These are phyloP conservation scores for Suillus weaverae DNA, from an alignment of 768 basidiomycete species.

Conservation along the genomic window DNA sequence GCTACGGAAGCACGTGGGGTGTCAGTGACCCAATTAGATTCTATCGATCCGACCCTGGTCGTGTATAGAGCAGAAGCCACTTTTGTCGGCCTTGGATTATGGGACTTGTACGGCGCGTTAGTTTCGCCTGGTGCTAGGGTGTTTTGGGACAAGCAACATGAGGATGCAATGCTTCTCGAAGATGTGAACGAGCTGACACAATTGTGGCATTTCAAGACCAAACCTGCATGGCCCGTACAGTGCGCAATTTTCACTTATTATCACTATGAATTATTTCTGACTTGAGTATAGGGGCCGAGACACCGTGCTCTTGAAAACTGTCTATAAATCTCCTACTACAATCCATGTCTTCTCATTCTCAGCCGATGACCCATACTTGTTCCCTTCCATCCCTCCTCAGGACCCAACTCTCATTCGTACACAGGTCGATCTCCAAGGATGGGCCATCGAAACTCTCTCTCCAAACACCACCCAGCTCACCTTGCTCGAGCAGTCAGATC, in stretches of 20 bases:
- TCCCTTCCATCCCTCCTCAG: slow-evolving; percentile 65
- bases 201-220: slow-evolving; percentile 90
- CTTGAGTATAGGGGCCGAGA: slow-evolving; percentile 71
- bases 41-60: slow-evolving; percentile 94
- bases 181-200: slow-evolving; percentile 90
- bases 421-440: slow-evolving; percentile 97
- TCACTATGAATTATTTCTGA: slow-evolving; percentile 14
- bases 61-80: slow-evolving; percentile 97
- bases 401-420: slow-evolving; percentile 86
- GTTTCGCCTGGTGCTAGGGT: slow-evolving; percentile 80
- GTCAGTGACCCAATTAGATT: slow-evolving; percentile 92
- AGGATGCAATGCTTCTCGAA: slow-evolving; percentile 82
- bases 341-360: slow-evolving; percentile 97
- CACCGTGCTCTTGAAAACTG: slow-evolving; percentile 86
- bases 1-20: slow-evolving; percentile 88
- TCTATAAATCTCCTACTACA: slow-evolving; percentile 94
- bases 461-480: slow-evolving; percentile 94
- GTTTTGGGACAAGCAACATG: slow-evolving; percentile 89
- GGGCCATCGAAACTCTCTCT: slow-evolving; percentile 94
- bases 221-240: slow-evolving; percentile 93
- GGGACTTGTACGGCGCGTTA: slow-evolving; percentile 91
- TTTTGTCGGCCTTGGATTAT: slow-evolving; percentile 92
- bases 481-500: slow-evolving; percentile 93
- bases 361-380: slow-evolving; percentile 84
- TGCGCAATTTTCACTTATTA: slow-evolving; percentile 41